Evolutionary conservation across 768 basidiomycete species (phyloP).

Genomic region (Tricholoma furcatifolium): DNA sequence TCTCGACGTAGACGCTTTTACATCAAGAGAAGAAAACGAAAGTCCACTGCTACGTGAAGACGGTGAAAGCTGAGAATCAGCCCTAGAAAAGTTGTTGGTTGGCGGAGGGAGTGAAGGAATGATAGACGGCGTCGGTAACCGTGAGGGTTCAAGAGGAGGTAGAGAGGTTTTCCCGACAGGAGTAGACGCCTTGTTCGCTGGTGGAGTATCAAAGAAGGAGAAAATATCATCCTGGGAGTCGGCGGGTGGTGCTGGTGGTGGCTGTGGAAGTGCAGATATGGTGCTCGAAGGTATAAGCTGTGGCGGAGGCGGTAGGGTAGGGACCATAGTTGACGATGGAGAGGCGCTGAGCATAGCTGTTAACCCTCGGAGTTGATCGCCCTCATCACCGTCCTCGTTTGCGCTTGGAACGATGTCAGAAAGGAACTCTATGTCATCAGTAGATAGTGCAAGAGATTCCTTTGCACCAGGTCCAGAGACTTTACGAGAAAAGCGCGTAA

Average conservation of each 20-base stretch:
- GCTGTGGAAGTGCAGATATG: not conserved
- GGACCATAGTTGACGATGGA: conserved; percentile 42
- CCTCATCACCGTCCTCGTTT: conserved; percentile 37
- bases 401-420: conserved; percentile 65
- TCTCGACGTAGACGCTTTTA: conserved; percentile 11
- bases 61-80: conserved; percentile 6
- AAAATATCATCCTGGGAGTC: conserved; percentile 23
- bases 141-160: conserved; percentile 4
- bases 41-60: conserved; percentile 4
- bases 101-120: not conserved
- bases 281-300: not conserved
- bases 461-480: conserved; percentile 33
- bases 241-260: not conserved
- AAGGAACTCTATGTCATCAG: conserved; percentile 81
- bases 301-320: conserved; percentile 33
- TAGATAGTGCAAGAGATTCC: conserved; percentile 68
- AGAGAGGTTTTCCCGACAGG: conserved; percentile 8
- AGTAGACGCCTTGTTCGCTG: conserved; percentile 9
- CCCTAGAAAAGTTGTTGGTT: not conserved
- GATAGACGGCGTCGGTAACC: not conserved
- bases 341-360: conserved; percentile 40
- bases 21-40: conserved; percentile 12
- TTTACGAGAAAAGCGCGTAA: conserved; percentile 69
- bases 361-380: conserved; percentile 34
- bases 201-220: conserved; percentile 25